Conservation (phyloP, 305 asterid genomes). For the Andrographis paniculata region DNA sequence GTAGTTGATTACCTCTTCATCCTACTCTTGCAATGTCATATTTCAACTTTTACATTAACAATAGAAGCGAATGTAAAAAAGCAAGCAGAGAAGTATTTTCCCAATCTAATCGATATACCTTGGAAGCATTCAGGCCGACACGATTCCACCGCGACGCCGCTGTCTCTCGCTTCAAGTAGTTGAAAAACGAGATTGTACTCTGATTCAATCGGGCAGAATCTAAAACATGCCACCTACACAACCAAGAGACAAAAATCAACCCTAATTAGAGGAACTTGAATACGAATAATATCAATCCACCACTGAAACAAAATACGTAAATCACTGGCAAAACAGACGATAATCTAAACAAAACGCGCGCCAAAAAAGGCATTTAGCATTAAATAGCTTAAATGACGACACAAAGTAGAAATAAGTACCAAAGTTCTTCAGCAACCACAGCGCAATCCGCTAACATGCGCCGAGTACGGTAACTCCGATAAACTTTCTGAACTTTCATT, state of each 20-base stretch:
- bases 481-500: slow-evolving; percentile 75
- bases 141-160: slow-evolving; percentile 89
- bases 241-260: slow-evolving; percentile 4
- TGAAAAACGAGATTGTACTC: slow-evolving; percentile 84
- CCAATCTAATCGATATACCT: slow-evolving; percentile 26
- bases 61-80: too few species aligned
- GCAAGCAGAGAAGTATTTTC: too few species aligned
- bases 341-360: too few species aligned
- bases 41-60: too few species aligned
- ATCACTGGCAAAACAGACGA: too few species aligned
- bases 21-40: too few species aligned
- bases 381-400: too few species aligned
- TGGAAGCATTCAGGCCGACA: slow-evolving; percentile 63
- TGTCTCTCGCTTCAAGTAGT: slow-evolving; percentile 74
- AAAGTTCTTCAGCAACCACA: slow-evolving; percentile 79
- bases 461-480: slow-evolving; percentile 75
- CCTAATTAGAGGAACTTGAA: background rate
- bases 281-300: background rate
- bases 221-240: slow-evolving; percentile 53
- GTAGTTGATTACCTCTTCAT: too few species aligned
- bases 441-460: slow-evolving; percentile 95
- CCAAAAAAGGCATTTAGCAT: background rate
- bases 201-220: slow-evolving; percentile 81
- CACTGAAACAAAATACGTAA: background rate
- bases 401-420: too few species aligned